Evolutionary conservation across 352 stramenopile species (phyloP).

Genomic region (Globisporangium uncinulatum): DNA sequence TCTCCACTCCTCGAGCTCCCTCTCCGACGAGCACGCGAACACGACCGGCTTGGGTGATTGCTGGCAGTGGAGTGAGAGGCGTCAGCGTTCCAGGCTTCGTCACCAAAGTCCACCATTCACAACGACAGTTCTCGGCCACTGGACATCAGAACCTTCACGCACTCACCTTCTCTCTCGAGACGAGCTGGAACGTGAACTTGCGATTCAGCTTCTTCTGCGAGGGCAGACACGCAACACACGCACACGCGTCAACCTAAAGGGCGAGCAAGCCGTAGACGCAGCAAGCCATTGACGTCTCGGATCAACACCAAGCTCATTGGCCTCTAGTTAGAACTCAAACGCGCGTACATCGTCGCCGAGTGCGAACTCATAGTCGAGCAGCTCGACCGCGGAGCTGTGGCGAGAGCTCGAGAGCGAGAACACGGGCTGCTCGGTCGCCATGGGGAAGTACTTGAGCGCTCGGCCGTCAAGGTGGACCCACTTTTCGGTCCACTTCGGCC

Average conservation of each 20-base stretch:
- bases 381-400: slow-evolving; percentile 37
- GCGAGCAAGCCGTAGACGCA: background rate
- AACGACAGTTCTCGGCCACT: no score
- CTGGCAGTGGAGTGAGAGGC: background rate
- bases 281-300: no score
- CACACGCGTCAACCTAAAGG: background rate
- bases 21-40: slow-evolving; percentile 57
- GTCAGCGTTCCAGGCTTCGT: background rate
- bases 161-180: slow-evolving; percentile 43
- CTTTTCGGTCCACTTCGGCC: slow-evolving; percentile 74
- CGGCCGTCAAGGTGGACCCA: slow-evolving; percentile 70
- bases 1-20: slow-evolving; percentile 56
- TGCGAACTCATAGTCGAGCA: slow-evolving; percentile 43
- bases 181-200: slow-evolving; percentile 61
- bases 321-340: background rate
- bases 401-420: slow-evolving; percentile 55
- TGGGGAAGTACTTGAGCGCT: slow-evolving; percentile 72
- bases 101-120: background rate
- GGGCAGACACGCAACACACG: background rate
- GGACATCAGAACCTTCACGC: background rate
- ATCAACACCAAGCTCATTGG: no score
- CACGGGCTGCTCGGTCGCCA: slow-evolving; percentile 46
- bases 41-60: slow-evolving; percentile 40
- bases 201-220: slow-evolving; percentile 49
- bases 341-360: slow-evolving; percentile 33